Conservation (phyloP, 73 alveolate species). For the Paramecium tetraurelia region DNA sequence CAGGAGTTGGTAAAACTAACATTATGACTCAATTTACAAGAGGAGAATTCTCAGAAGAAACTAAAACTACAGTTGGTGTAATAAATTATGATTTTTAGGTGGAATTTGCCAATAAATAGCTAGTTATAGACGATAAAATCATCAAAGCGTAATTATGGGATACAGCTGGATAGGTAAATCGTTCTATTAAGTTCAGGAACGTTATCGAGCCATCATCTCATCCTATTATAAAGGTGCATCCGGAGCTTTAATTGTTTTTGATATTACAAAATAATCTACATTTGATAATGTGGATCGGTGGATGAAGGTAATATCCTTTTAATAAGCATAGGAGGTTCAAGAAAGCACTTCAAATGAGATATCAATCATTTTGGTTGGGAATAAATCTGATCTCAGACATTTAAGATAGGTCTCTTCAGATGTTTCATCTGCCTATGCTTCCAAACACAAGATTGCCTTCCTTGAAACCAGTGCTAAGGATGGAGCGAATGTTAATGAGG, state of each 20-base stretch:
- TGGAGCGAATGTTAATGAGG: not conserved
- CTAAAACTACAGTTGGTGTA: conserved; percentile 50
- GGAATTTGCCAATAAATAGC: not conserved
- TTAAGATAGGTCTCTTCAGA: conserved; percentile 46
- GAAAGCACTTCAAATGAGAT: not conserved
- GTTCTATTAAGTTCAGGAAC: not conserved
- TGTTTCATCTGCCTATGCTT: conserved; percentile 32
- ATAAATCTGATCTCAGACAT: conserved; percentile 37
- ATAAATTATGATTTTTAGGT: conserved; percentile 24
- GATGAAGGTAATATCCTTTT: not conserved
- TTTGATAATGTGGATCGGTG: conserved; percentile 48
- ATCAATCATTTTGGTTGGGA: conserved; percentile 29
- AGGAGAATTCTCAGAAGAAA: not conserved
- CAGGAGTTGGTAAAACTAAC: conserved; percentile 60
- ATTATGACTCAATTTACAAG: not conserved
- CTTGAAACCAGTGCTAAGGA: conserved; percentile 40
- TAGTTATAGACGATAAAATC: conserved; percentile 20
- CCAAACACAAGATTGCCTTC: not conserved
- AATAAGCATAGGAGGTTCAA: conserved; percentile 66
- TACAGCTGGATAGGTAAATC: conserved; percentile 90
- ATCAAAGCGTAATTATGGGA: conserved; percentile 88
- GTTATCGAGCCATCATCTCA: conserved; percentile 66
- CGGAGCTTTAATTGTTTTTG: conserved; percentile 64
- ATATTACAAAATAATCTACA: conserved; percentile 51
- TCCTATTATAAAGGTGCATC: conserved; percentile 66